A percentile compares a stretch with the other conserved stretches of the same genome.
phyloP scores from a whole-genome alignment of 768 basidiomycete genomes.

The Macrocybe gigantea region DNA sequence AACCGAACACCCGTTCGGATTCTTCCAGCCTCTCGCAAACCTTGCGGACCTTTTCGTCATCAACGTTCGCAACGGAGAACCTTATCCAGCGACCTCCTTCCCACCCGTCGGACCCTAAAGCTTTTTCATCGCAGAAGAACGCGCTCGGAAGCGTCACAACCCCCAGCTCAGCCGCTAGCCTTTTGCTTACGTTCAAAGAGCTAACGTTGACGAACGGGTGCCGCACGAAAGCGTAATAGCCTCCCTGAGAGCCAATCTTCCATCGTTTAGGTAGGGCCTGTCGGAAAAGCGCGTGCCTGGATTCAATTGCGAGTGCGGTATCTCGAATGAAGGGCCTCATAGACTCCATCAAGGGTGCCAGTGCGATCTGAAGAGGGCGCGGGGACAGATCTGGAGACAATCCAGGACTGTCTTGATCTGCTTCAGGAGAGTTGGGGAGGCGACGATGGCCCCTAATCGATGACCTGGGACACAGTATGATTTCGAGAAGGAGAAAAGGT shows the following conservation, averaged over 20 bases:
- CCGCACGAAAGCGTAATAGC: constrained; percentile 73
- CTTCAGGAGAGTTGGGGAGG: constrained; percentile 46
- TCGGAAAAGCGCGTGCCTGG: constrained; percentile 54
- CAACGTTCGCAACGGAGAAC: constrained; percentile 80
- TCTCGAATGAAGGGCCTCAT: constrained; percentile 48
- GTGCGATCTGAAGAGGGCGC: constrained; percentile 63
- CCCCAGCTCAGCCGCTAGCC: constrained; percentile 57
- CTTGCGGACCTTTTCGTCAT: constrained; percentile 47
- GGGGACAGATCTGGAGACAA: constrained; percentile 80
- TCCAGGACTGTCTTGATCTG: constrained; percentile 57
- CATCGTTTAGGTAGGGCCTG: constrained; percentile 44
- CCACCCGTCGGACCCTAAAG: constrained; percentile 24
- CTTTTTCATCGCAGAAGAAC: constrained; percentile 43
- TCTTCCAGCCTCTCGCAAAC: constrained; percentile 48
- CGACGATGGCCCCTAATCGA: constrained; percentile 67
- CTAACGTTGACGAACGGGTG: constrained; percentile 49
- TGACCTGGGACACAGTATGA: constrained; percentile 79
- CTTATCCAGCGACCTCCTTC: constrained; percentile 63
- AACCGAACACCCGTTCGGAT: constrained; percentile 30
- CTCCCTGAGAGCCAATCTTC: constrained; percentile 61
- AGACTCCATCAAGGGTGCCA: constrained; percentile 46
- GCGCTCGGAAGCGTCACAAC: constrained; percentile 60
- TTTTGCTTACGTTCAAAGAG: constrained; percentile 49
- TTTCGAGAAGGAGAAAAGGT: constrained; percentile 80
- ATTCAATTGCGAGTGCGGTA: constrained; percentile 41